Evolutionary conservation across 108 stramenopile genomes (phyloP).

Genomic region (Pseudonitzschia multiseries): DNA sequence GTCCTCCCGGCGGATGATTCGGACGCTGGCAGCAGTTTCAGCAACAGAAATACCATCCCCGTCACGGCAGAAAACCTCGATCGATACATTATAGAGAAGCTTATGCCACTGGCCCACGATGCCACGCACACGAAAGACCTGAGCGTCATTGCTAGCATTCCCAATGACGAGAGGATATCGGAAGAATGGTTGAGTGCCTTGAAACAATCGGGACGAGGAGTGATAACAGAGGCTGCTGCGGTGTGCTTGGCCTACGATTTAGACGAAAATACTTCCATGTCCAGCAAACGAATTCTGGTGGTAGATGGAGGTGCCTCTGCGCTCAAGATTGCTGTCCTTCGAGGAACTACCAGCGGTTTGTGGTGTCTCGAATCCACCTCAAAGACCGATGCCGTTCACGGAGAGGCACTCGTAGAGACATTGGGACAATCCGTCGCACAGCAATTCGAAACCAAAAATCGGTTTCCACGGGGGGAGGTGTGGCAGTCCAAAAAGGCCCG

Average conservation of each 20-base stretch:
- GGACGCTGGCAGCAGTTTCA: neutral
- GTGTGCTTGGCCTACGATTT: conserved; percentile 30
- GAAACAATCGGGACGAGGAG: conserved; percentile 20
- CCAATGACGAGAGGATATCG: conserved; percentile 10
- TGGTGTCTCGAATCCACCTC: conserved; percentile 25
- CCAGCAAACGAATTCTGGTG: conserved; percentile 43
- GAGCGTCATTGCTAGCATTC: conserved; percentile 26
- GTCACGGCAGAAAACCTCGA: conserved; percentile 16
- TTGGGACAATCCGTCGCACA: conserved; percentile 61
- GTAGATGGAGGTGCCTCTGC: conserved; percentile 73
- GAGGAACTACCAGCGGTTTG: conserved; percentile 8
- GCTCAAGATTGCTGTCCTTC: conserved; percentile 50
- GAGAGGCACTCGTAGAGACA: conserved; percentile 25
- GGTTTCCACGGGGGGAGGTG: conserved; percentile 53
- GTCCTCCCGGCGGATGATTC: conserved; percentile 2
- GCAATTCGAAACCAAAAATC: conserved; percentile 71
- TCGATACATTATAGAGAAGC: conserved; percentile 13
- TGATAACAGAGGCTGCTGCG: conserved; percentile 40
- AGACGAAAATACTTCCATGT: conserved; percentile 17
- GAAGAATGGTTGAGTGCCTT: conserved; percentile 21
- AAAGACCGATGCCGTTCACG: conserved; percentile 22
- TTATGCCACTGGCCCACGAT: conserved; percentile 30
- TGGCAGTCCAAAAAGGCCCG: conserved; percentile 63
- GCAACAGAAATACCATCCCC: neutral
- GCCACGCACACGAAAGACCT: conserved; percentile 39